Evolutionary conservation across 2,329 filamentous ascomycete species (phyloP).

Genomic region (Diaporthe caulivora): DNA sequence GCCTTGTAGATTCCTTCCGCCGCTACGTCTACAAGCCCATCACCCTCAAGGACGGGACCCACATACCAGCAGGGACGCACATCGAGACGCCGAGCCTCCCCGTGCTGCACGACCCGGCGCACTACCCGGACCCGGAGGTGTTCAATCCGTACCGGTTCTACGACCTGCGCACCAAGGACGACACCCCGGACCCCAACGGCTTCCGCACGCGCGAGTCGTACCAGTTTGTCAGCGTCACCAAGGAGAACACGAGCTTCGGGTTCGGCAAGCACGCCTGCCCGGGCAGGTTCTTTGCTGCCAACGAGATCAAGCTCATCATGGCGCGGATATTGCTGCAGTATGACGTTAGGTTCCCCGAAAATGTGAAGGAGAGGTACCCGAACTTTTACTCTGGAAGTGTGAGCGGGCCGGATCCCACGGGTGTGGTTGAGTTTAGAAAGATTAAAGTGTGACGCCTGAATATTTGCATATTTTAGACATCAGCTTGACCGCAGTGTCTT

Average conservation of each 20-base stretch:
- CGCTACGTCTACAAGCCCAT: conserved; percentile 61
- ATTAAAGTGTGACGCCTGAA: background rate
- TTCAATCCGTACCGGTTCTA: conserved; percentile 53
- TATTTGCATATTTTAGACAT: background rate
- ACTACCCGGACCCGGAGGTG: conserved; percentile 48
- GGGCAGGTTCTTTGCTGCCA: conserved; percentile 46
- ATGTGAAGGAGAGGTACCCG: conserved; percentile 30
- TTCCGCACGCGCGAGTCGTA: conserved; percentile 48
- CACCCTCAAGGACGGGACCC: conserved; percentile 63
- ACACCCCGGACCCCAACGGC: conserved; percentile 42
- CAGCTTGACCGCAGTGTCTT: background rate
- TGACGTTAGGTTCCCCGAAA: conserved; percentile 32
- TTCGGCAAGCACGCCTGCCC: conserved; percentile 51
- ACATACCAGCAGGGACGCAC: conserved; percentile 53
- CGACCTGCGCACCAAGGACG: conserved; percentile 46
- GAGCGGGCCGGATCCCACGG: conserved; percentile 21
- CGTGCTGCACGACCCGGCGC: conserved; percentile 50
- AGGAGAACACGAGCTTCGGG: conserved; percentile 50
- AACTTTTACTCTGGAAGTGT: conserved; percentile 30
- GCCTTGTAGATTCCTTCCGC: conserved; percentile 57
- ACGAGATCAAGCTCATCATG: conserved; percentile 45
- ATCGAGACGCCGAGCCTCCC: conserved; percentile 52
- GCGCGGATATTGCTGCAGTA: conserved; percentile 43
- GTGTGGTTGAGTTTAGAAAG: conserved; percentile 29
- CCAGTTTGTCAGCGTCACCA: conserved; percentile 51